phyloP scores from a whole-genome alignment of 345 rosid genomes.

The Syzygium aromaticum region DNA sequence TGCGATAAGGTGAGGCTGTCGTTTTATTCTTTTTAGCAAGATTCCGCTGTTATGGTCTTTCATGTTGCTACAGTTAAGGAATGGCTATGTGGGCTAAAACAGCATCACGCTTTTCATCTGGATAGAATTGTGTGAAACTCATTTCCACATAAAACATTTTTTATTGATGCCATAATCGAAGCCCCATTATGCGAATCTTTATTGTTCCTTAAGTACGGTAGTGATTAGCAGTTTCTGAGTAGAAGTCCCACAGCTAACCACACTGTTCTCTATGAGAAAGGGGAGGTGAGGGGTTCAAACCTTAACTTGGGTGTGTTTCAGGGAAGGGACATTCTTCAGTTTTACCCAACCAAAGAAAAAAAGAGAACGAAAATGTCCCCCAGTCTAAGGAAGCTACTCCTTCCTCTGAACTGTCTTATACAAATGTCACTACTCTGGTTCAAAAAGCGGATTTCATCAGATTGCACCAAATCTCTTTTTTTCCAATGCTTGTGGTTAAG shows the following conservation, averaged over 20 bases:
- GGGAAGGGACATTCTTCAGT: neutral
- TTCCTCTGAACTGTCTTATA: neutral
- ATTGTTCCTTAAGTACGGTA: neutral
- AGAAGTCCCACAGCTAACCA: neutral
- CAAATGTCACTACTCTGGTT: neutral
- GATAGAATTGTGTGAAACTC: neutral
- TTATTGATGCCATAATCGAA: neutral
- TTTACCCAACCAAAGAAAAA: neutral
- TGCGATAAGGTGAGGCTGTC: conserved; percentile 37
- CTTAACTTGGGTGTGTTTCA: neutral
- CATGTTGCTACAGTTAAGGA: neutral
- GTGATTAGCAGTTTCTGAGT: neutral
- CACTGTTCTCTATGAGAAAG: neutral
- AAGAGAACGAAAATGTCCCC: fast-evolving
- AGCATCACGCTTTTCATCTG: neutral
- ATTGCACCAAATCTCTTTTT: neutral
- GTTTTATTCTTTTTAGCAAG: neutral
- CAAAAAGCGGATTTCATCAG: neutral
- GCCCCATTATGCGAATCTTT: neutral
- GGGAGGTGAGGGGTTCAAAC: neutral
- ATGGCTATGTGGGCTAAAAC: neutral
- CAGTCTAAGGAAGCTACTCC: neutral
- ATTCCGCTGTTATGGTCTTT: neutral
- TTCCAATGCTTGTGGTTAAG: neutral
- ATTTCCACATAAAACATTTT: neutral